These are phyloP conservation scores for Strobilomyces confusus DNA, from an alignment of 768 basidiomycete genomes.

Conservation along the genomic window DNA sequence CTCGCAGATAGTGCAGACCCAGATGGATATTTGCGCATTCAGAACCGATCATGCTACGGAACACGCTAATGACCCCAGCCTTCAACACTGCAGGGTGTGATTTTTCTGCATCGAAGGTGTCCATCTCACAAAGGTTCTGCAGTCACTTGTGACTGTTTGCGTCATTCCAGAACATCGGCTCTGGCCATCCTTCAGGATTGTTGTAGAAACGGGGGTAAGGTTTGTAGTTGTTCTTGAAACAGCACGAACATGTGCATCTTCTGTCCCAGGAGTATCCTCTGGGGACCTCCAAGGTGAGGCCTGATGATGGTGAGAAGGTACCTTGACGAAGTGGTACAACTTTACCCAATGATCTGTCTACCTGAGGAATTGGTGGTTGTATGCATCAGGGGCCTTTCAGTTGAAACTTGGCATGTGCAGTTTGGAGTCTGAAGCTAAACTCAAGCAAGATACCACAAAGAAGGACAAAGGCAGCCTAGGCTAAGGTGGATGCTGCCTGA, in stretches of 20 bases:
- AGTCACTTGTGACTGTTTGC: constrained; percentile 18
- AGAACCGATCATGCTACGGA: too few relatives aligned
- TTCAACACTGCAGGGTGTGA: constrained; percentile 16
- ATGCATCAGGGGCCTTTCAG: constrained; percentile 65
- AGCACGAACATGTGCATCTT: constrained; percentile 30
- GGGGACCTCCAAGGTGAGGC: constrained; percentile 25
- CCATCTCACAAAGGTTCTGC: constrained; percentile 25
- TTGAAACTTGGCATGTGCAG: constrained; percentile 78
- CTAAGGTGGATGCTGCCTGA: constrained; percentile 74
- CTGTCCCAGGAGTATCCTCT: constrained; percentile 27
- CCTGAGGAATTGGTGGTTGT: constrained; percentile 16
- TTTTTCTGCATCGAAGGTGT: constrained; percentile 25
- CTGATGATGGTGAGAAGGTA: constrained; percentile 15
- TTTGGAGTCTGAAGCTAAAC: constrained; percentile 69
- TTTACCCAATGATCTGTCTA: constrained; percentile 18
- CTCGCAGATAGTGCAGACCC: constrained; percentile 23
- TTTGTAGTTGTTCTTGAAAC: too few relatives aligned
- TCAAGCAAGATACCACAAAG: constrained; percentile 74
- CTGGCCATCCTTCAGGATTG: too few relatives aligned
- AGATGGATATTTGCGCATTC: constrained; percentile 9
- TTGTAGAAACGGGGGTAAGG: too few relatives aligned
- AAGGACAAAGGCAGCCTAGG: constrained; percentile 86
- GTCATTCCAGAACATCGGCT: constrained; percentile 30
- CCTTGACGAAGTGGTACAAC: not conserved
- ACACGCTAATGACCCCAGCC: constrained; percentile 7